A percentile compares a stretch with the other conserved stretches of the same genome.
phyloP scores from a whole-genome alignment of 257 asterid genomes.

The Solanum clarkiae region DNA sequence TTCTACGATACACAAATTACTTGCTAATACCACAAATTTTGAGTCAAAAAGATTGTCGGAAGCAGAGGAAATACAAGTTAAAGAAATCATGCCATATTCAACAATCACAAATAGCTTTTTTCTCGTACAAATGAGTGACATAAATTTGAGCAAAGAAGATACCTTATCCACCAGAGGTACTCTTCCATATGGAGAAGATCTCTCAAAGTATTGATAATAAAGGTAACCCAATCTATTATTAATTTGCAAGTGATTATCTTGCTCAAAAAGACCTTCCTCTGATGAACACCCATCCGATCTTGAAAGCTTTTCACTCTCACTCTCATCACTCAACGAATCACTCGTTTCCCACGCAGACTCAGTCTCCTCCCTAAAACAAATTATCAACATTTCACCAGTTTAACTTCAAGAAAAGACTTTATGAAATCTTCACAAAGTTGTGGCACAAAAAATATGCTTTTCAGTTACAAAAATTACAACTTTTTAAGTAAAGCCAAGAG shows the following conservation, averaged over 20 bases:
- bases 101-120: background rate
- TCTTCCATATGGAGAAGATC: conserved; percentile 40
- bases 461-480: background rate
- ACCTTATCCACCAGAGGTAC: conserved; percentile 51
- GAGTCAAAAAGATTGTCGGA: background rate
- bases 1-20: background rate
- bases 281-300: conserved; percentile 50
- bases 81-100: background rate
- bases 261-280: conserved; percentile 28
- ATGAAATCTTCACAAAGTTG: background rate
- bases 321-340: conserved; percentile 43
- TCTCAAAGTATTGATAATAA: conserved; percentile 33
- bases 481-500: background rate
- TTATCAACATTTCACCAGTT: background rate
- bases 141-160: background rate
- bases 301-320: conserved; percentile 41
- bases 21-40: background rate
- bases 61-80: background rate
- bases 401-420: background rate
- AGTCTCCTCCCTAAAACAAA: conserved; percentile 21
- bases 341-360: conserved; percentile 30
- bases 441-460: background rate
- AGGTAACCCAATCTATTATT: conserved; percentile 30
- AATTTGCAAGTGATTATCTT: conserved; percentile 14
- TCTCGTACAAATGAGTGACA: background rate